Percentiles rank a stretch among this genome's conserved stretches.
Conservation (phyloP, 2,329 filamentous ascomycete species). For the Pyricularia pennisetigena region DNA sequence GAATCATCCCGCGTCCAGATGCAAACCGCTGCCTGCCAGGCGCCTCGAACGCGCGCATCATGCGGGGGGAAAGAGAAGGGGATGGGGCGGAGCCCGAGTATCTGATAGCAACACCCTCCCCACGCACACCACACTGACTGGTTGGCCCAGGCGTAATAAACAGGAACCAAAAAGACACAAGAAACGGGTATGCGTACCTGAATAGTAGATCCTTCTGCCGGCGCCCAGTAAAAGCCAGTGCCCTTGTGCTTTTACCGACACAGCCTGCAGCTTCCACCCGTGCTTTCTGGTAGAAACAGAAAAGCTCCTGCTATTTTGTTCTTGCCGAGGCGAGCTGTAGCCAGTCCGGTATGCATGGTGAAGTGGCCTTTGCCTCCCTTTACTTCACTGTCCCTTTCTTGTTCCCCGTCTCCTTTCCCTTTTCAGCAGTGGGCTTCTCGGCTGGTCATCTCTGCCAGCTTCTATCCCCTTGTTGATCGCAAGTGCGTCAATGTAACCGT, state of each 20-base stretch:
- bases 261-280: not conserved
- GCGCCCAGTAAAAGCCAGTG: not conserved
- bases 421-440: not conserved
- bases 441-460: not conserved
- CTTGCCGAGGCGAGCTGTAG: not conserved
- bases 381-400: not conserved
- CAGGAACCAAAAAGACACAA: not conserved
- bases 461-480: not conserved
- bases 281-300: not conserved
- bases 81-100: not conserved
- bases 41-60: not conserved
- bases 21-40: not conserved
- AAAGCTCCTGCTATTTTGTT: not conserved
- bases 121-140: not conserved
- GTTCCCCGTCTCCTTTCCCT: not conserved
- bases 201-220: not conserved
- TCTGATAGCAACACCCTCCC: not conserved
- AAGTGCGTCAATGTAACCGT: not conserved
- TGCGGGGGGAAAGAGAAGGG: not conserved
- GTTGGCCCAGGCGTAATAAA: not conserved
- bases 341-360: constrained; percentile 4
- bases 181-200: not conserved
- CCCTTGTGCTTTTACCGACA: not conserved
- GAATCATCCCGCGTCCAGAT: not conserved
- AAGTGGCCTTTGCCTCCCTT: not conserved